Percentiles rank a stretch among this genome's conserved stretches.
These are phyloP conservation scores for Cyathus striatus DNA, from an alignment of 768 basidiomycete genomes.

Conservation along the genomic window DNA sequence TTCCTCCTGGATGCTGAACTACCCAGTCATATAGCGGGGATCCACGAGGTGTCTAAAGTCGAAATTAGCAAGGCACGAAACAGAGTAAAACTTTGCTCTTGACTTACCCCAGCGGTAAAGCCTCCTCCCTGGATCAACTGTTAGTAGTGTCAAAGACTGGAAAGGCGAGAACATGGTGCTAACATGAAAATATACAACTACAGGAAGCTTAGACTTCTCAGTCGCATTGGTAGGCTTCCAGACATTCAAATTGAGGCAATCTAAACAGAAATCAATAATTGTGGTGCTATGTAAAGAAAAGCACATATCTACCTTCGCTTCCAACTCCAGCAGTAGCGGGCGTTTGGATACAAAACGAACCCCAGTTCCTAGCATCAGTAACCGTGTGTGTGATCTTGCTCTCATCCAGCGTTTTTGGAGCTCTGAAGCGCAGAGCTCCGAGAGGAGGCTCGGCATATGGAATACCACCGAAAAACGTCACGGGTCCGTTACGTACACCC, in stretches of 20 bases:
- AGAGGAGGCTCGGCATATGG: constrained; percentile 38
- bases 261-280: constrained; percentile 10
- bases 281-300: neutral
- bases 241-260: constrained; percentile 35
- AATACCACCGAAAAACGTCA: constrained; percentile 37
- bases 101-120: constrained; percentile 25
- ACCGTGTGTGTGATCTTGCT: constrained; percentile 13
- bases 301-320: constrained; percentile 27
- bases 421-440: constrained; percentile 32
- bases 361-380: constrained; percentile 38
- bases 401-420: constrained; percentile 31
- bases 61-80: no score
- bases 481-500: constrained; percentile 27
- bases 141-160: no score
- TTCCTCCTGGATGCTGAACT: constrained; percentile 27
- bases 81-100: no score
- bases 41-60: constrained; percentile 38
- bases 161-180: no score
- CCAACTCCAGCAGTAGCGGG: constrained; percentile 42
- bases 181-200: constrained; percentile 39
- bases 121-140: constrained; percentile 31
- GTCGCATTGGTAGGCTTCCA: constrained; percentile 36
- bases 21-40: constrained; percentile 47
- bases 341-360: constrained; percentile 38
- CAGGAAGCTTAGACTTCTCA: constrained; percentile 27